Evolutionary conservation across 441 rosid species (phyloP), one percentile per base, ranked within the genome.

Genomic region (Breynia disticha): DNA sequence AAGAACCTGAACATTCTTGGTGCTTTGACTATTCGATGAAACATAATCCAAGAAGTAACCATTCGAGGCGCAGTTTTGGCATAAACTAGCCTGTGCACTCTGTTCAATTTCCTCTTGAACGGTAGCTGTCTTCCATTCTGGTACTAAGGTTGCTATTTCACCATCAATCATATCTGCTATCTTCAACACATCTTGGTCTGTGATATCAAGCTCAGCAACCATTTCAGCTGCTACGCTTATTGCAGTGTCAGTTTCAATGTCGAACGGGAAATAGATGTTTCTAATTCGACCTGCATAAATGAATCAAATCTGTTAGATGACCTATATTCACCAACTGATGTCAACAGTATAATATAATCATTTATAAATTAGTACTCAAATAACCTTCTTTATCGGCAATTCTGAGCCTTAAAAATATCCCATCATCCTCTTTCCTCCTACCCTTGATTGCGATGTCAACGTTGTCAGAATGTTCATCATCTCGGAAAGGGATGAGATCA

Each of bases 131-230:
- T 72, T 83, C 97, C 97, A 83, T 15, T 74, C 77, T 1, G 97
- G 96, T 0, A 87, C 86, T 47, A 93, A 68, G 48, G 73, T 62
- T 48, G 88, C 65, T 37, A 93, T 79, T 71, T 89, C 96, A n/a
- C 73, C 70, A 55, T 89, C 99, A 21, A 93, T 93, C 84, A 86
- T 89, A 42, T 86, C 90, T 15, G 97, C 90, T 65, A 93, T 89
- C 68, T 75, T 83, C 15, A 57, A 62, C 32, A 79, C 90, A 54
- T 89, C 96, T 73, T 93, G 96, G 57, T 80, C 85, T 46, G 72
- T 71, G n/a, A 93, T 71, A 46, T 82, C 95, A 12, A 93, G 82
- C 56, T 89, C 97, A 0, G 83, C 71, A 16, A 93, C 77, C 99
- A 93, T 93, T 79, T 93, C 99, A 11, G 82, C 54, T 11, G 95